These are phyloP conservation scores for Aspergillus felis DNA, from an alignment of 2,329 filamentous ascomycete genomes.

Conservation along the genomic window DNA sequence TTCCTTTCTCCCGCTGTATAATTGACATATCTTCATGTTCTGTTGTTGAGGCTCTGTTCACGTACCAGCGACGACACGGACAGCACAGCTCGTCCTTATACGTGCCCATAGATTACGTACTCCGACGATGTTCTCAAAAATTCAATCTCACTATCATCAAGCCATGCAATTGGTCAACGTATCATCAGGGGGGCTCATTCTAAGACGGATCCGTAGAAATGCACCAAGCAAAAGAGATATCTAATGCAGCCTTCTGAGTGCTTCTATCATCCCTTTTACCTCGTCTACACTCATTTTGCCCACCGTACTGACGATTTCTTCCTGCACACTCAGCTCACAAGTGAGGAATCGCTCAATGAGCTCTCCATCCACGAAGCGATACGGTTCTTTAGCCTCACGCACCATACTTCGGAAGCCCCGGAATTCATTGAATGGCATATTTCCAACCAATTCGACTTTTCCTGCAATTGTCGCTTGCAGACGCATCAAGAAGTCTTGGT, in stretches of 20 bases:
- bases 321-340: conserved; percentile 56
- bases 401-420: conserved; percentile 76
- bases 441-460: conserved; percentile 64
- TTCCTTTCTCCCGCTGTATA: background rate
- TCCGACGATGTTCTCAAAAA: background rate
- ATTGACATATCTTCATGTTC: background rate
- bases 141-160: background rate
- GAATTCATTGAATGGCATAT: conserved; percentile 72
- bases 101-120: background rate
- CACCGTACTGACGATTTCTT: conserved; percentile 49
- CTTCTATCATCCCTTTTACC: conserved; percentile 60
- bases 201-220: background rate
- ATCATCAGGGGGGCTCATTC: background rate
- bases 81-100: background rate
- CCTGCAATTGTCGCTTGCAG: conserved; percentile 70
- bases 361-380: conserved; percentile 88
- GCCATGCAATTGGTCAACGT: background rate
- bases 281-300: conserved; percentile 52
- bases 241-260: conserved; percentile 50
- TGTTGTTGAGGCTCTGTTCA: background rate
- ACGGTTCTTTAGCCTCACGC: conserved; percentile 69
- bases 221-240: background rate
- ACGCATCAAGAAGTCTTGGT: conserved; percentile 75
- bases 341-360: conserved; percentile 82
- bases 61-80: background rate